Evolutionary conservation across 2,329 filamentous ascomycete species (phyloP).

Genomic region (Arachnomyces sp.): DNA sequence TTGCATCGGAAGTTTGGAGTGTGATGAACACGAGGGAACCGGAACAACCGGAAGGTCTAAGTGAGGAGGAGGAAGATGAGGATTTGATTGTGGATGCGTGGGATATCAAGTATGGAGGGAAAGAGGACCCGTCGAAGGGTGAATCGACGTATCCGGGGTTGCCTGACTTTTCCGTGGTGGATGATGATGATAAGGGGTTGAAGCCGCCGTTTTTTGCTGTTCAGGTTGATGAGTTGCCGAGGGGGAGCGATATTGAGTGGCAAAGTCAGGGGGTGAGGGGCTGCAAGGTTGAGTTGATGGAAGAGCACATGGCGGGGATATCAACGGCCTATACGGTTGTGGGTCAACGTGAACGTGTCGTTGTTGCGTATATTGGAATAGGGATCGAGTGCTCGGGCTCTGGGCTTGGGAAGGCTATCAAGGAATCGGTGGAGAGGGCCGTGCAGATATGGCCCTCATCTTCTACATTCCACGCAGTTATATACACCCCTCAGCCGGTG

Average conservation of each 20-base stretch:
- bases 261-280: slow-evolving; percentile 55
- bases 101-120: slow-evolving; percentile 50
- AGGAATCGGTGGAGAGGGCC: slow-evolving; percentile 17
- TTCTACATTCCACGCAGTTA: slow-evolving; percentile 19
- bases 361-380: slow-evolving; percentile 26
- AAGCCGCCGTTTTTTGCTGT: slow-evolving; percentile 64
- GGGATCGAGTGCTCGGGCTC: slow-evolving; percentile 9
- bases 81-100: slow-evolving; percentile 38
- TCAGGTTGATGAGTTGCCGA: slow-evolving; percentile 68
- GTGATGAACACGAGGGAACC: slow-evolving; percentile 22
- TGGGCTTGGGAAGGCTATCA: slow-evolving; percentile 18
- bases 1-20: slow-evolving; percentile 41
- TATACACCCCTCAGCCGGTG: slow-evolving; percentile 28
- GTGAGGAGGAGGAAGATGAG: slow-evolving; percentile 36
- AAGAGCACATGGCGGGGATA: slow-evolving; percentile 13
- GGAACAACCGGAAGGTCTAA: slow-evolving; percentile 7
- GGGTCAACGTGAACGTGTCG: slow-evolving; percentile 13
- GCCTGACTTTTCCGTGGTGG: slow-evolving; percentile 21
- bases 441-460: slow-evolving; percentile 4
- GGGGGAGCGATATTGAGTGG: slow-evolving; percentile 73
- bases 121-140: slow-evolving; percentile 33
- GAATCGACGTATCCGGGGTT: slow-evolving; percentile 16
- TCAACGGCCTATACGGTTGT: slow-evolving; percentile 17
- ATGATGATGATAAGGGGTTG: slow-evolving; percentile 15
- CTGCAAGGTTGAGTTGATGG: slow-evolving; percentile 18